Evolutionary conservation across 2,329 filamentous ascomycete genomes (phyloP), one percentile per base, ranked within the genome.

Genomic region (Botrytis tulipae): DNA sequence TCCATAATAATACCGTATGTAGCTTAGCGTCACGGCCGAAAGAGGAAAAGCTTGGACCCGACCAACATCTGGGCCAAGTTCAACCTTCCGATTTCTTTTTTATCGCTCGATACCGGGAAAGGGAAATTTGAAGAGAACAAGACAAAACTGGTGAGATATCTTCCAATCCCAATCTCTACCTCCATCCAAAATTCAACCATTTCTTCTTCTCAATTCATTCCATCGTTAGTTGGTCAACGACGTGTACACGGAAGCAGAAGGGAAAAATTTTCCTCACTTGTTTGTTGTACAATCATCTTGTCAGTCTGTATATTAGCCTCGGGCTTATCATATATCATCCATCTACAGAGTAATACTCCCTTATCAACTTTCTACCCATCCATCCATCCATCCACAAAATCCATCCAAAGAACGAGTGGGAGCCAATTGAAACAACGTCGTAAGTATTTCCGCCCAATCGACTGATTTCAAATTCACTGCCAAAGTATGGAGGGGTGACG

Each of bases 41-140:
- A 54, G 3, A n/a, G 65, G 65, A 40, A 67, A 67, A 67, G 65
- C 65, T 54, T 67, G 65, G 65, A 54, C 65, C 46, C 32, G 25
- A 54, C 22, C 35, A 29, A 29, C 32, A 44, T 63, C 37, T 44
- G 61, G 61, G 25, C 16, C 63, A n/a, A n/a, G n/a, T n/a, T n/a
- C n/a, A 51, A 37, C 44, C 44, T 37, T 51, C 32, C 44, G 32
- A 6, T 51, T 67, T 67, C 22, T 51, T 51, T 66, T 66, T 66
- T 6, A n/a, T 48, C 20, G 25, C n/a, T 48, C 35, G 22, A 25
- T 32, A 25, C 44, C 22, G 32, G 63, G 40, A 42, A 42, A 62
- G 29, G 63, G 40, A 44, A 42, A 63, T 63, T 42, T 16, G 60
- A 40, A 20, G 14, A 42, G 14, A 14, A 42, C 40, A 14, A 67